Percentiles rank a stretch among this genome's conserved stretches.
These are phyloP conservation scores for Yueomyces sp. DNA, from an alignment of 805 yeast species.

Conservation along the genomic window DNA sequence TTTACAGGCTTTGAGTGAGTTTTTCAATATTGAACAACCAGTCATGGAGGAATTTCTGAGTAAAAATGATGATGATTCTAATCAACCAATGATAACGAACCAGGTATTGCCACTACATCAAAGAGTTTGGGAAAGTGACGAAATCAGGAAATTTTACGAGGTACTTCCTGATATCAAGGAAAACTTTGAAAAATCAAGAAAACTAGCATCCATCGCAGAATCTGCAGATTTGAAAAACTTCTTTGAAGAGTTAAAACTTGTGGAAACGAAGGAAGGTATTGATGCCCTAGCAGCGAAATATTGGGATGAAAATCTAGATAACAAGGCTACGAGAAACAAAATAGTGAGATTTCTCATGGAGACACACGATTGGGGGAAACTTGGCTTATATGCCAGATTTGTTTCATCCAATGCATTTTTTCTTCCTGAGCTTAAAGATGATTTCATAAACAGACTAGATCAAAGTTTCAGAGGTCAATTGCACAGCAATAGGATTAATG, in stretches of 20 bases:
- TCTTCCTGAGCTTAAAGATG: slow-evolving; percentile 38
- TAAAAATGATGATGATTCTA: slow-evolving; percentile 13
- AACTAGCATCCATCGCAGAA: slow-evolving; percentile 8
- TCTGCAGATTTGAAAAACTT: slow-evolving; percentile 32
- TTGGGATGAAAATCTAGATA: slow-evolving; percentile 40
- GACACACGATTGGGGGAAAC: slow-evolving; percentile 31
- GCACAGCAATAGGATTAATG: slow-evolving; percentile 37
- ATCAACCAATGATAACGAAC: slow-evolving; percentile 16
- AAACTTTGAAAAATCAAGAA: slow-evolving; percentile 17
- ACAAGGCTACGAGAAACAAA: slow-evolving; percentile 59
- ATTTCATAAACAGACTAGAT: slow-evolving; percentile 43
- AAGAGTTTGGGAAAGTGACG: slow-evolving; percentile 50
- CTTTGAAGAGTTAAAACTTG: slow-evolving; percentile 30
- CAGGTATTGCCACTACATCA: slow-evolving; percentile 10
- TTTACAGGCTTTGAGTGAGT: slow-evolving; percentile 31
- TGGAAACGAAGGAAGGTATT: slow-evolving; percentile 33
- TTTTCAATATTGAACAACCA: slow-evolving; percentile 29
- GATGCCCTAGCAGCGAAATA: slow-evolving; percentile 36
- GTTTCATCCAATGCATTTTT: slow-evolving; percentile 42
- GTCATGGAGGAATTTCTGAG: slow-evolving; percentile 11
- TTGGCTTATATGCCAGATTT: slow-evolving; percentile 49
- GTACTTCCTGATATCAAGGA: slow-evolving; percentile 32
- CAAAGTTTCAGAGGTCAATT: slow-evolving; percentile 48
- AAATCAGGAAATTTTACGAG: slow-evolving; percentile 52
- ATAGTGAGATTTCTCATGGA: slow-evolving; percentile 43